Evolutionary conservation across 2,329 filamentous ascomycete genomes (phyloP), one percentile per base, ranked within the genome.

Genomic region (Ceratocystis lukuohia): DNA sequence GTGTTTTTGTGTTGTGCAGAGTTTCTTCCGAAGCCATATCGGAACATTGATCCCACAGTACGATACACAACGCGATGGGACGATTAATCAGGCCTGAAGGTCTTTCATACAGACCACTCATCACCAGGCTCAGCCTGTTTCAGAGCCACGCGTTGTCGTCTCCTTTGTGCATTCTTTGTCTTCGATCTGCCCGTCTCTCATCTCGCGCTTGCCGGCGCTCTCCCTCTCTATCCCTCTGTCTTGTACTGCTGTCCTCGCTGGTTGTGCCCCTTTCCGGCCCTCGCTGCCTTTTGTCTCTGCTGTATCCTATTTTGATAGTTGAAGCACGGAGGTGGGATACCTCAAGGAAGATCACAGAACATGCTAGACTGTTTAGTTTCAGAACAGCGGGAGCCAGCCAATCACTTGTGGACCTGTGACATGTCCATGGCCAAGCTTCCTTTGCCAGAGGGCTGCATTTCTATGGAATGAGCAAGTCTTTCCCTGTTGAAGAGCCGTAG

Each of bases 51-150:
- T 53, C 7, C 25, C 48, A 22, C 48, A 53, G 6, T 4, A 53
- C 45, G 10, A 4, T 17, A 53, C 20, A 53, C n/a, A 8, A 6
- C 48, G 2, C 48, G 7, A 53, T 25, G 20, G 25, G 48, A 25
- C 48, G 20, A 53, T 25, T 17, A 12, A 53, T 53, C 20, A 25
- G 48, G 48, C 48, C 20, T 22, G 7, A 53, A 53, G 12, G 20
- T 22, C 7, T 22, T 22, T 22, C 33, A 8, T n/a, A 50, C 46
- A 20, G 48, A 25, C 20, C 20, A 10, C 20, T 22, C 8, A 53
- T 53, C 48, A 53, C 48, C 48, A 53, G 48, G 48, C 48, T 53
- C 12, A 53, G 48, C 48, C 48, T 53, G 48, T 53, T 53, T 53
- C 20, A 53, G 20, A 25, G 7, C 48, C 48, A 53, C 20, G 20